These are phyloP conservation scores for Yamadazyma jaroonii DNA, from an alignment of 1,139 yeast genomes.

Conservation along the genomic window DNA sequence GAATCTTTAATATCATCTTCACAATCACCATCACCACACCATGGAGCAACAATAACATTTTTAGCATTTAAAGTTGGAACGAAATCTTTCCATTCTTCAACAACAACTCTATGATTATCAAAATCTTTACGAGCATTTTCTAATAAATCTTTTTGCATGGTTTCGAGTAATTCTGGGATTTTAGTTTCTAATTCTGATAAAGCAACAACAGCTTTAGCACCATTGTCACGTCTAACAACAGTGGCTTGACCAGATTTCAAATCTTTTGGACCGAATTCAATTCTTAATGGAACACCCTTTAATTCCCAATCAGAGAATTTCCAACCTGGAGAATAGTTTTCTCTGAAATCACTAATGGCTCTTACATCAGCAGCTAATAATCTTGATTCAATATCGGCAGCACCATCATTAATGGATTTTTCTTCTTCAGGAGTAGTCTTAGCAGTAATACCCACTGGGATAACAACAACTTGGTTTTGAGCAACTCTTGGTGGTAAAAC, in stretches of 20 bases:
- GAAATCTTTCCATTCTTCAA: constrained; percentile 86
- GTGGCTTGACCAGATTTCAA: constrained; percentile 74
- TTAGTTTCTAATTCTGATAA: constrained; percentile 63
- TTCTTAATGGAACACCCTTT: constrained; percentile 90
- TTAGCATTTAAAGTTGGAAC: constrained; percentile 90
- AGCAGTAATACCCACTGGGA: constrained; percentile 93
- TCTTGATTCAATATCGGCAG: constrained; percentile 60
- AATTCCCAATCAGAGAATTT: constrained; percentile 97
- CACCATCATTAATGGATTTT: constrained; percentile 65
- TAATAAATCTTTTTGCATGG: constrained; percentile 74
- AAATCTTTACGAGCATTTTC: constrained; percentile 76
- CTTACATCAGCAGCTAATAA: constrained; percentile 61
- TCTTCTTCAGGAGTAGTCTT: constrained; percentile 79
- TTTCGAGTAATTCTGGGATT: constrained; percentile 74
- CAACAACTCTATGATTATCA: constrained; percentile 78
- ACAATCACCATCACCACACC: constrained; percentile 95
- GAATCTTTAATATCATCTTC: constrained; percentile 96
- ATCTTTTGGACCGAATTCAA: constrained; percentile 97
- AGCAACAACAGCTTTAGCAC: constrained; percentile 66
- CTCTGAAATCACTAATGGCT: constrained; percentile 84
- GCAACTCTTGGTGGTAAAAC: constrained; percentile 98
- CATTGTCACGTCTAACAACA: constrained; percentile 91
- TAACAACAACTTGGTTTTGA: constrained; percentile 83
- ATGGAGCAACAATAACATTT: constrained; percentile 89
- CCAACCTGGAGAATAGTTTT: constrained; percentile 97